These are phyloP conservation scores for Coemansia sp. DNA, from an alignment of 192 early-diverging fungal genomes.

Conservation along the genomic window DNA sequence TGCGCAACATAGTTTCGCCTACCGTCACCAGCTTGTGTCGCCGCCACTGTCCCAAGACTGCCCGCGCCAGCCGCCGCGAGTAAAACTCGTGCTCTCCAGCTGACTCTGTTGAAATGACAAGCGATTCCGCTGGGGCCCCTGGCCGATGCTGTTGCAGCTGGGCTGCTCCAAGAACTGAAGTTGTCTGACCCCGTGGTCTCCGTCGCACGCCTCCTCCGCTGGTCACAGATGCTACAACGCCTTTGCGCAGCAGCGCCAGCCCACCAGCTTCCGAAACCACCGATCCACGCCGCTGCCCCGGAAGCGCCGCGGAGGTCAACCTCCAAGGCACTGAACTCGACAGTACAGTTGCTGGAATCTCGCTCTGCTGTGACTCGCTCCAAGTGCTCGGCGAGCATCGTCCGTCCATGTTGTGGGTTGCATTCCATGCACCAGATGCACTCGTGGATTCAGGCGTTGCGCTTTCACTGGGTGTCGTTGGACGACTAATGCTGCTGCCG, in stretches of 20 bases:
- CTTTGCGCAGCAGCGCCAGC: constrained; percentile 1
- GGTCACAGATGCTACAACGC: background rate
- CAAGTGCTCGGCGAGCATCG: constrained; percentile 26
- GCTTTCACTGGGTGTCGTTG: constrained; percentile 1
- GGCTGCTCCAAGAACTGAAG: constrained; percentile 5
- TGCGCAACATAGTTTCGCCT: constrained; percentile 66
- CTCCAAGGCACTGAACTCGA: constrained; percentile 6
- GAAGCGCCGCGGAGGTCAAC: background rate
- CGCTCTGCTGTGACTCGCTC: constrained; percentile 39
- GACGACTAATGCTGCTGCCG: constrained; percentile 35
- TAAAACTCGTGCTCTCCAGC: constrained; percentile 6
- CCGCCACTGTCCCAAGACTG: constrained; percentile 41
- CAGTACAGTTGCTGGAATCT: constrained; percentile 15
- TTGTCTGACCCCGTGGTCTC: constrained; percentile 31
- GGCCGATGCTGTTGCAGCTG: background rate
- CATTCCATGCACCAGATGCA: too few relatives aligned
- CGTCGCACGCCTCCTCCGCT: constrained; percentile 4
- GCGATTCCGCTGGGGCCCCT: background rate
- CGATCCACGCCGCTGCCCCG: constrained; percentile 25
- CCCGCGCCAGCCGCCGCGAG: constrained; percentile 20
- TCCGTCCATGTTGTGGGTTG: background rate
- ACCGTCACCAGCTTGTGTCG: constrained; percentile 58
- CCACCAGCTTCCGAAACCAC: constrained; percentile 13
- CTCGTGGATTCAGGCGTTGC: background rate
- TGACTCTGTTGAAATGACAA: background rate